Percentiles rank a stretch among this genome's conserved stretches.
Conservation (phyloP, 2,329 filamentous ascomycete genomes). For the Setomelanomma holmii region DNA sequence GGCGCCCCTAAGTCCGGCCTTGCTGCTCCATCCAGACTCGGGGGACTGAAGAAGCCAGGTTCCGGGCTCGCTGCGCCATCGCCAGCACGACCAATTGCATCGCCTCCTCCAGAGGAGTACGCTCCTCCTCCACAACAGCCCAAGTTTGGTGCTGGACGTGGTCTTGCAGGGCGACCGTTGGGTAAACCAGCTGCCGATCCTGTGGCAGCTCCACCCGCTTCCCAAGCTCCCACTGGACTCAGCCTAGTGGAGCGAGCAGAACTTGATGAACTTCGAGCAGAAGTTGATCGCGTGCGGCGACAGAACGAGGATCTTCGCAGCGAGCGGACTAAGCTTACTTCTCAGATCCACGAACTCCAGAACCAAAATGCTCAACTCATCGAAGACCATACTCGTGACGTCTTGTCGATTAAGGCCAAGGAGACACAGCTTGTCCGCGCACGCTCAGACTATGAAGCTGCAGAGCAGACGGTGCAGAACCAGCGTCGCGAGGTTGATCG, state of each 20-base stretch:
- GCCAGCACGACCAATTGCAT: conserved; percentile 52
- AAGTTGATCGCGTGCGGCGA: conserved; percentile 79
- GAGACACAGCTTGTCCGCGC: conserved; percentile 96
- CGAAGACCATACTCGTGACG: conserved; percentile 94
- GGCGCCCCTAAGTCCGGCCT: conserved; percentile 51
- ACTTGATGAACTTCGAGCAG: conserved; percentile 82
- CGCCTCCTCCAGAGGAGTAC: conserved; percentile 55
- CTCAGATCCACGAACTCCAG: conserved; percentile 91
- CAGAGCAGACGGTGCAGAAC: conserved; percentile 84
- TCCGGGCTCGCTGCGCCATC: conserved; percentile 47
- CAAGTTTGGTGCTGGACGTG: conserved; percentile 70
- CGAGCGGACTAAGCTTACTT: conserved; percentile 80
- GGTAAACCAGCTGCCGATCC: conserved; percentile 83
- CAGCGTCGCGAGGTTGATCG: conserved; percentile 88
- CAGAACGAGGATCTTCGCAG: conserved; percentile 81
- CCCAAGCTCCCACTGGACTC: conserved; percentile 67
- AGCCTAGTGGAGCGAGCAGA: conserved; percentile 87
- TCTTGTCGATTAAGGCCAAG: conserved; percentile 96
- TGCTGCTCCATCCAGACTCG: conserved; percentile 43
- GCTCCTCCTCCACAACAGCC: conserved; percentile 56
- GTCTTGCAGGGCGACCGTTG: conserved; percentile 84
- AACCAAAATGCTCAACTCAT: conserved; percentile 97
- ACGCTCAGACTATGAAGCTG: conserved; percentile 85
- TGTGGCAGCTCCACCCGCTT: conserved; percentile 49
- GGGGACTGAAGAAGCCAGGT: conserved; percentile 54